phyloP scores from a whole-genome alignment of 805 yeast genomes.

The Pichia scutulata region DNA sequence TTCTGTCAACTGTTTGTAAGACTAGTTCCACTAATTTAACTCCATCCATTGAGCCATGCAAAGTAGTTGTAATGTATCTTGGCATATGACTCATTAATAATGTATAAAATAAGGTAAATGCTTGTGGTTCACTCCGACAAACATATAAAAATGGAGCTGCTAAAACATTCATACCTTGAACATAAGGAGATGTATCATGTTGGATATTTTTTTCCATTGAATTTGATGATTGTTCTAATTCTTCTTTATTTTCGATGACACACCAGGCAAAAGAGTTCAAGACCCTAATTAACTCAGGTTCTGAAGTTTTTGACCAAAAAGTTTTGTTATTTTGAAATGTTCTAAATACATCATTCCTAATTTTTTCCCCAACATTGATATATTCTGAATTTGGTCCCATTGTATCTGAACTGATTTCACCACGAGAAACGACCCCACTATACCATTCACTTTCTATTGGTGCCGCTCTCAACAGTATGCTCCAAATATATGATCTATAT shows the following conservation, averaged over 20 bases:
- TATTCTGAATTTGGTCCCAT: constrained; percentile 2
- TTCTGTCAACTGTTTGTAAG: constrained; percentile 64
- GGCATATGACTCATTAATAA: constrained; percentile 64
- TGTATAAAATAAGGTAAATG: constrained; percentile 61
- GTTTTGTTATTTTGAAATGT: constrained; percentile 68
- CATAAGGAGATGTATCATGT: constrained; percentile 44
- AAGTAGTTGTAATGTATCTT: constrained; percentile 64
- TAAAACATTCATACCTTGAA: constrained; percentile 88
- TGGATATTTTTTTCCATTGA: neutral
- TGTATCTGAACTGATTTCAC: constrained; percentile 30
- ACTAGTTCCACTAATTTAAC: constrained; percentile 65
- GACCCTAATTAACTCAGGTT: constrained; percentile 57
- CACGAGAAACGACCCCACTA: constrained; percentile 41
- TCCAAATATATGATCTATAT: constrained; percentile 74
- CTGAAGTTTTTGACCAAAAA: constrained; percentile 62
- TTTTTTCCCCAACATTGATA: constrained; percentile 55
- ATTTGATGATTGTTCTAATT: neutral
- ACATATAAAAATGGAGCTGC: constrained; percentile 78
- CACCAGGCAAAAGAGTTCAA: constrained; percentile 59
- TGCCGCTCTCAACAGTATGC: constrained; percentile 59
- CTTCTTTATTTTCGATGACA: constrained; percentile 27
- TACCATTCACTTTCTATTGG: constrained; percentile 52
- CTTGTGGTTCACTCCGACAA: constrained; percentile 77
- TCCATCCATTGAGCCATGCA: constrained; percentile 79
- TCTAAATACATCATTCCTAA: constrained; percentile 78